Evolutionary conservation across 2,329 filamentous ascomycete species (phyloP).

Genomic region (Hymenoscyphus infarciens): DNA sequence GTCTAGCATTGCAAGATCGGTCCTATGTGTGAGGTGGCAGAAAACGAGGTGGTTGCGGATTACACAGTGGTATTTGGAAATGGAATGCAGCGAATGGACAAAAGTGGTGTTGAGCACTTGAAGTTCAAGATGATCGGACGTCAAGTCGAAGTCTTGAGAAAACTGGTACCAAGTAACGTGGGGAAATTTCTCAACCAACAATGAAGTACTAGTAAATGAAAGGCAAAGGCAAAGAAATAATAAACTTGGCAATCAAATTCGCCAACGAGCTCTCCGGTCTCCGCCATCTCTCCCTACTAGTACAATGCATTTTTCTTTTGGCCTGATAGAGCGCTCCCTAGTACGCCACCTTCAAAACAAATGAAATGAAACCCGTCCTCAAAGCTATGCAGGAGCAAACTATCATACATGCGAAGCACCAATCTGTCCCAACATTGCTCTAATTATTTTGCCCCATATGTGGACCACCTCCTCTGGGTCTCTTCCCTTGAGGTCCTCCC

Average conservation of each 20-base stretch:
- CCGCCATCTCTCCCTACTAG: not conserved
- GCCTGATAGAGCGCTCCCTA: not conserved
- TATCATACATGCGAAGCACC: slow-evolving; percentile 30
- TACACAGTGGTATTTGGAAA: slow-evolving; percentile 68
- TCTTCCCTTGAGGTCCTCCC: slow-evolving; percentile 40
- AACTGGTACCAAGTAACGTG: slow-evolving; percentile 61
- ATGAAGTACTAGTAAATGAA: not conserved
- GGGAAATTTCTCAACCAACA: slow-evolving; percentile 28
- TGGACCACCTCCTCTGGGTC: slow-evolving; percentile 41
- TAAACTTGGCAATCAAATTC: not conserved
- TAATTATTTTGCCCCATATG: slow-evolving; percentile 27
- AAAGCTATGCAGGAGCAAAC: slow-evolving; percentile 27
- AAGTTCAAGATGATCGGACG: slow-evolving; percentile 61
- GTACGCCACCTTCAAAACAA: slow-evolving; percentile 22
- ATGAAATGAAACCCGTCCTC: slow-evolving; percentile 28
- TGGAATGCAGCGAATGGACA: slow-evolving; percentile 55
- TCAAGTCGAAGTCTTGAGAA: slow-evolving; percentile 64
- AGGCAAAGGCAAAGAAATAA: not conserved
- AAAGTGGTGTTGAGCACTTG: slow-evolving; percentile 57
- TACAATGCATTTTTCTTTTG: slow-evolving; percentile 3
- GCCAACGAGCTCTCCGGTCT: not conserved
- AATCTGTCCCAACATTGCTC: not conserved
- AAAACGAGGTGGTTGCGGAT: slow-evolving; percentile 58
- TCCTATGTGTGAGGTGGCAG: slow-evolving; percentile 55
- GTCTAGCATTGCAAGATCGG: slow-evolving; percentile 69